phyloP scores from a whole-genome alignment of 2,329 filamentous ascomycete species.

The Pseudogymnoascus sp. region DNA sequence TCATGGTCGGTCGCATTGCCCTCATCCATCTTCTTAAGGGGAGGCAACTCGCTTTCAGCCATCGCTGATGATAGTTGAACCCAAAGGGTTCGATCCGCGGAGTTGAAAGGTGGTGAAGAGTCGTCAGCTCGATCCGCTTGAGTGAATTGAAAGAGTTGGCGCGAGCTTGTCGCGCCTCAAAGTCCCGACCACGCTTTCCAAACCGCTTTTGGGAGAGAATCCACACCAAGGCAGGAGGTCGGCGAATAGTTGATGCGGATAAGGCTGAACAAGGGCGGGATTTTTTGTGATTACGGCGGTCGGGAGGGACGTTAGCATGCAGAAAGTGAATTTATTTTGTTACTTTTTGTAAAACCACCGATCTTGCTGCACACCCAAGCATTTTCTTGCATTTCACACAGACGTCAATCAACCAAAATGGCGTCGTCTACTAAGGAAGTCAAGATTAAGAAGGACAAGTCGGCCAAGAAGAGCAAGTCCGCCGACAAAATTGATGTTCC shows the following conservation, averaged over 20 bases:
- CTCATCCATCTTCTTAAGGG: slow-evolving; percentile 12
- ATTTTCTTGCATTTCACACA: neutral
- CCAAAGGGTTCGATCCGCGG: neutral
- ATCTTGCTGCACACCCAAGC: neutral
- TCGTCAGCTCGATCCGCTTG: neutral
- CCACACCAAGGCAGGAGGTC: neutral
- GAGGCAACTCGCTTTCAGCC: neutral
- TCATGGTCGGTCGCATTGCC: slow-evolving; percentile 16
- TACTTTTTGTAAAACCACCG: neutral
- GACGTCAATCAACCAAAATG: neutral
- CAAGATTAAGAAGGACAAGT: slow-evolving; percentile 13
- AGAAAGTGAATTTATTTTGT: slow-evolving; percentile 3
- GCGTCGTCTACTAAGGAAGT: slow-evolving; percentile 7
- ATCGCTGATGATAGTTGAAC: neutral
- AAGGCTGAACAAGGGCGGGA: slow-evolving; percentile 5
- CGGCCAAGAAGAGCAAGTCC: slow-evolving; percentile 21
- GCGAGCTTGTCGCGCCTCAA: neutral
- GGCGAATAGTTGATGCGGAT: slow-evolving; percentile 2
- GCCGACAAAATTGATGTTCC: slow-evolving; percentile 15
- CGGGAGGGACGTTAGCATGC: neutral
- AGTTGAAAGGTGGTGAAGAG: neutral
- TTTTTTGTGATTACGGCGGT: neutral
- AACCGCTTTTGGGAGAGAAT: neutral
- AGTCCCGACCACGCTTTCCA: neutral
- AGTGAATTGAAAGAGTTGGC: neutral